A percentile compares a stretch with the other conserved stretches of the same genome.
These are phyloP conservation scores for Strigomonas galati DNA, from an alignment of 208 protist genomes.

Conservation along the genomic window DNA sequence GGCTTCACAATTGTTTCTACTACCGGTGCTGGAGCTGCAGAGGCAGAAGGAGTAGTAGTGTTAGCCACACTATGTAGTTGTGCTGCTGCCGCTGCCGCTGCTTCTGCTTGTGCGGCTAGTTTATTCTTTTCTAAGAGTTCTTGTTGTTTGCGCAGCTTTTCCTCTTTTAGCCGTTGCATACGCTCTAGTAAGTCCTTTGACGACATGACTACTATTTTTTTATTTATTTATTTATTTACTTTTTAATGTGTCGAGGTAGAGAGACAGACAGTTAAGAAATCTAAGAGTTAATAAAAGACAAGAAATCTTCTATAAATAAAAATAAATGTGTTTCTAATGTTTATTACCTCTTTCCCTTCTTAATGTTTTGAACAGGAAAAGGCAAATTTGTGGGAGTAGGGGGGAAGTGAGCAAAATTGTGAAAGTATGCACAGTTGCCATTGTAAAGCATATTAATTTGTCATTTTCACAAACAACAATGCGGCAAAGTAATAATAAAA, in stretches of 20 bases:
- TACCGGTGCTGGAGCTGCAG: no score
- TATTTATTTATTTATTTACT: neutral
- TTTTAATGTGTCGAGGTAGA: neutral
- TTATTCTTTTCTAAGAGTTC: neutral
- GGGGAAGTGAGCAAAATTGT: neutral
- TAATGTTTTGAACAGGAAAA: neutral
- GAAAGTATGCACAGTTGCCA: conserved; percentile 12
- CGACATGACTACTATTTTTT: neutral
- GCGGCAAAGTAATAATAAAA: neutral
- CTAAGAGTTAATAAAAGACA: neutral
- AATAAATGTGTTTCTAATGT: no score
- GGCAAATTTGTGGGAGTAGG: neutral
- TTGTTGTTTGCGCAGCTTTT: neutral
- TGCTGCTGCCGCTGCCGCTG: no score
- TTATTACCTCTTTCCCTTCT: no score
- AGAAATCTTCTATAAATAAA: neutral
- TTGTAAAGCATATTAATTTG: neutral
- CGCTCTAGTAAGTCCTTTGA: neutral
- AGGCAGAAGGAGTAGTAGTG: no score
- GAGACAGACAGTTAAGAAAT: neutral
- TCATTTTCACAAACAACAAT: conserved; percentile 4
- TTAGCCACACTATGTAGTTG: no score
- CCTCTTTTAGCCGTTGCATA: neutral
- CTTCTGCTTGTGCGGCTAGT: no score
- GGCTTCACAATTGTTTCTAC: no score